Percentiles rank a stretch among this genome's conserved stretches.
These are phyloP conservation scores for Zygotorulaspora danielsina DNA, from an alignment of 805 yeast species.

Conservation along the genomic window DNA sequence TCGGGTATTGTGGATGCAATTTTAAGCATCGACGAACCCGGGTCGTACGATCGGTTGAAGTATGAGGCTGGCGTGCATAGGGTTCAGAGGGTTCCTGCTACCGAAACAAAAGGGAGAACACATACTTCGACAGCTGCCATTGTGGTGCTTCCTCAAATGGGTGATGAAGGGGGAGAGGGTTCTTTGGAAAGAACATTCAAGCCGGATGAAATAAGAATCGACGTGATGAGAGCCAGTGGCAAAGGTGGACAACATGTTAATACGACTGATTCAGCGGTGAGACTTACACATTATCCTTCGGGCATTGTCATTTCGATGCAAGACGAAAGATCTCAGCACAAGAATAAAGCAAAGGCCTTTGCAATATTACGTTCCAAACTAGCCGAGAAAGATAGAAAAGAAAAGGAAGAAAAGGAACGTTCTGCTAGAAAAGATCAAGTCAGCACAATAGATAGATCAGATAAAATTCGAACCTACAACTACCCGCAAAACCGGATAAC, in stretches of 20 bases:
- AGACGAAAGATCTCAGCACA: slow-evolving; percentile 92
- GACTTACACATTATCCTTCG: slow-evolving; percentile 86
- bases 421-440: slow-evolving; percentile 77
- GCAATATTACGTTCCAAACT: slow-evolving; percentile 74
- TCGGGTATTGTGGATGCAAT: slow-evolving; percentile 75
- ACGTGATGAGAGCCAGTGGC: slow-evolving; percentile 96
- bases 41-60: slow-evolving; percentile 67
- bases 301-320: slow-evolving; percentile 88
- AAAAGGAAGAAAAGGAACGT: slow-evolving; percentile 60
- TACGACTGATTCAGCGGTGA: slow-evolving; percentile 94
- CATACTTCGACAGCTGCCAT: slow-evolving; percentile 98
- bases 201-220: slow-evolving; percentile 85
- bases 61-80: slow-evolving; percentile 95
- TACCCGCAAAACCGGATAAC: slow-evolving; percentile 90
- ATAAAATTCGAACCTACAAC: slow-evolving; percentile 90
- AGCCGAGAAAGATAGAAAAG: slow-evolving; percentile 72
- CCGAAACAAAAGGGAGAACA: slow-evolving; percentile 89
- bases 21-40: slow-evolving; percentile 65
- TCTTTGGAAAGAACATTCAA: slow-evolving; percentile 66
- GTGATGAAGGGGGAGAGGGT: slow-evolving; percentile 47
- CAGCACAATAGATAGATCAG: slow-evolving; percentile 81
- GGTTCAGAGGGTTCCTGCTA: slow-evolving; percentile 89
- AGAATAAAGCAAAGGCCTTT: slow-evolving; percentile 89
- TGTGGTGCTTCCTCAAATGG: slow-evolving; percentile 81
- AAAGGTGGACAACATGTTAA: slow-evolving; percentile 98